Base-by-base conservation (phyloP, 2,329 filamentous ascomycete genomes). In the Fusarium cicatricum region DNA sequence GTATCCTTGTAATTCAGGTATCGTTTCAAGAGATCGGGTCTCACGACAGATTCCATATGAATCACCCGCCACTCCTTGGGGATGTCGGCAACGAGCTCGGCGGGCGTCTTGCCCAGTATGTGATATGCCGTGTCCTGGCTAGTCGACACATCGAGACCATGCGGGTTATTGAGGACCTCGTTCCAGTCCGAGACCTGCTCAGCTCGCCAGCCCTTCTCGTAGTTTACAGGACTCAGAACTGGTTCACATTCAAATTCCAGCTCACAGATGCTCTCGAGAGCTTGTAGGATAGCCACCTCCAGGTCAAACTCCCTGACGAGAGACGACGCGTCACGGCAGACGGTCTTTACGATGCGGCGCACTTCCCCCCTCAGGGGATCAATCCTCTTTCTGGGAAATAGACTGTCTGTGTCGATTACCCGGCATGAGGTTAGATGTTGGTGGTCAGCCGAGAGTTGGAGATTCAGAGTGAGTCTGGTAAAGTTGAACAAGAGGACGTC, bases 21-120 rank as follows among this genome's bases (percentile, higher is more conserved):
- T 8, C 64, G 66, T 1, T 37, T 23, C 7, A 71, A 60, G 4
- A 78, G 64, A 23, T 74, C 68, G 2, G 56, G 54, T 10, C 75
- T 72, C 26, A 78, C 46, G 7, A 79, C 67, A 29, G 74, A 73
- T 52, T 79, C 75, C 10, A 77, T 68, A 37, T 79, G 74, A 6
- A 78, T 65, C 32, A 77, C 68, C 6, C 76, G 71, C 56, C 50
- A 55, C 12, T 29, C 15, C 7, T 42, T 31, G 11, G 40, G 46
- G 9, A 57, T 63, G 7, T 28, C 56, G 9, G 38, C 23, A 12
- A 45, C 38, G 12, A 60, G 21, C 28, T 55, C 39, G n/a, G 50
- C 31, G 4, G 49, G 52, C 0, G 46, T 55, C 46, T 51, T 52
- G n/a, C 36, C 46, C 2, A 55, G 43, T 12, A 67, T 38, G 4